Base-by-base conservation (phyloP, 164 flowering plant species). In the Magnolia officinalis region DNA sequence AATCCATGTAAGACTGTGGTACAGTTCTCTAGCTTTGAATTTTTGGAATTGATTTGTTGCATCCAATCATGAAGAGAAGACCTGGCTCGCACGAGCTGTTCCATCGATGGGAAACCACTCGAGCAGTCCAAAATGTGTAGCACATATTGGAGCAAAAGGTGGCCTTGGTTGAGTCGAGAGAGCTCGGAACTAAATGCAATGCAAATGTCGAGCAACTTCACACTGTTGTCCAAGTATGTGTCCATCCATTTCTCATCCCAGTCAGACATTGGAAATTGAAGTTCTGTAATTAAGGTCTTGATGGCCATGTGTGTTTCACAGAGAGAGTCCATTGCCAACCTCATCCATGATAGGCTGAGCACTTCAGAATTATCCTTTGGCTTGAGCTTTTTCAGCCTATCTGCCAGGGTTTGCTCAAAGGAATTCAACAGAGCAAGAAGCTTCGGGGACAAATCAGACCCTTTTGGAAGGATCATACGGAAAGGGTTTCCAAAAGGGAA, bases 231-330 rank as follows among this genome's bases (percentile, higher is more conserved):
- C 81, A 94, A 82, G 81, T 96, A 96, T 45, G 88, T 86, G 79
- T 94, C 93, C 31, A 93, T 86, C 98, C 97, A 96, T 77, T 92
- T 90, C 72, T 91, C 93, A 77, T 96, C 97, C 99, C 98, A 96
- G 55, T 90, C 92, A 75, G 83, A 76, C 4, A 90, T 88, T 23
- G 98, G 98, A 72, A 92, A 90, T 80, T 89, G 88, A 55, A 96
- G 92, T 6, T 88, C 92, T 4, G 89, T 83, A n/a, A 94, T 91
- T 6, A 96, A 82, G 18, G 78, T 72, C 74, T 90, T 91, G 65
- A 96, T 82, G 80, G 88, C 96, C 37, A 72, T 86, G 79, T 92
- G 97, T 20, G 88, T 90, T 78, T 85, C 93, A 76, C 87, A 89
- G 7, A 94, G 89, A 1, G 83, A 82, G 66, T 87, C 86, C 85